phyloP scores from a whole-genome alignment of 139 green algal genomes.

The Eudorina sp. region DNA sequence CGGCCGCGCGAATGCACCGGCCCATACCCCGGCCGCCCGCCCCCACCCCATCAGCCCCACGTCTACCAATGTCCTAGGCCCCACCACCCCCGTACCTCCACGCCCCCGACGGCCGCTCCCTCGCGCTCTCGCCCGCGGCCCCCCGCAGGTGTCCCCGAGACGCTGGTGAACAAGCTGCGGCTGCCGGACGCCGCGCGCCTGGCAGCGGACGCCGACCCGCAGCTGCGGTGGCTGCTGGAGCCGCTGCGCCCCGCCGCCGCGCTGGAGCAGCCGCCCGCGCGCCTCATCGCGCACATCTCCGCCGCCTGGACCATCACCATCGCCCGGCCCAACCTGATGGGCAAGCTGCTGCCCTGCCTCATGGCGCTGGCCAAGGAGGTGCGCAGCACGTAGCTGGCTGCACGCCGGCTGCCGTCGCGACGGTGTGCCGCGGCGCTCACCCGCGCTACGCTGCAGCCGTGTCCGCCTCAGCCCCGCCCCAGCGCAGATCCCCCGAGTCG shows the following conservation, averaged over 20 bases:
- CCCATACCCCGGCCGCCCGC: no score
- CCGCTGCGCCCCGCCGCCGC: conserved; percentile 31
- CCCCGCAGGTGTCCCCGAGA: conserved; percentile 31
- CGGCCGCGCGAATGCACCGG: no score
- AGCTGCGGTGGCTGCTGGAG: conserved; percentile 48
- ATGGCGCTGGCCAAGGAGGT: conserved; percentile 59
- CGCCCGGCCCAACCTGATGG: conserved; percentile 45
- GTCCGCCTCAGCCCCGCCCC: no score
- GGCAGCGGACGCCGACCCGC: conserved; percentile 25
- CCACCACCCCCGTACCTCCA: background rate
- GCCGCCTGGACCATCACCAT: conserved; percentile 34
- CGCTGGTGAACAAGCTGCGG: conserved; percentile 35
- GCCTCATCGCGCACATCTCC: conserved; percentile 45
- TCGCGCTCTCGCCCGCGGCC: background rate
- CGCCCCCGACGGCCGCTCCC: background rate
- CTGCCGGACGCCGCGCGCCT: conserved; percentile 50
- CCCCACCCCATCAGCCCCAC: no score
- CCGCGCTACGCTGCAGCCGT: no score
- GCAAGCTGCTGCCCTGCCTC: conserved; percentile 47
- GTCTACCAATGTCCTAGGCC: background rate
- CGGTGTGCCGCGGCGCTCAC: no score
- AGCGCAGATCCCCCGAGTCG: no score
- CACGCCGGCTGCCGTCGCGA: background rate
- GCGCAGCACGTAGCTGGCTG: background rate
- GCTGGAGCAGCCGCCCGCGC: conserved; percentile 18